Percentiles rank a stretch among this genome's conserved stretches.
phyloP scores from a whole-genome alignment of 1,284 basidiomycete genomes.

The Ceratobasidium theobromae region DNA sequence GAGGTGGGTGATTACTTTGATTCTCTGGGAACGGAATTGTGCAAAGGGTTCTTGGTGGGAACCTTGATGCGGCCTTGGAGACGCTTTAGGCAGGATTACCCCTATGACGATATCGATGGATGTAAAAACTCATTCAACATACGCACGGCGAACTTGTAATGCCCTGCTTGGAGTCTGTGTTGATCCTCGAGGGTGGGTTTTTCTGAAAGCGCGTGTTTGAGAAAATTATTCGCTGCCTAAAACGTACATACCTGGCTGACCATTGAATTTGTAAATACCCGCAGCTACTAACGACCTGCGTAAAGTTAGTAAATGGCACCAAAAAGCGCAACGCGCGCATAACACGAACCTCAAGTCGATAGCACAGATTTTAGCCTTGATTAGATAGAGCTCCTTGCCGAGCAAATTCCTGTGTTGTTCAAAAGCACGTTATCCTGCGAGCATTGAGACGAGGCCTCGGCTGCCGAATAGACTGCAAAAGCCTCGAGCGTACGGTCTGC shows the following conservation, averaged over 20 bases:
- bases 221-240: conserved; percentile 1
- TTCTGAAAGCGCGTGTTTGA: conserved; percentile 47
- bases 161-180: conserved; percentile 91
- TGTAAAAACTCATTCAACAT: conserved; percentile 37
- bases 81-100: conserved; percentile 83
- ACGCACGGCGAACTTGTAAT: conserved; percentile 88
- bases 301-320: not conserved
- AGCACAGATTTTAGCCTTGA: conserved; percentile 64
- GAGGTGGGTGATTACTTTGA: conserved; percentile 80
- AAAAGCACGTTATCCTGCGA: conserved; percentile 78
- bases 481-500: conserved; percentile 80
- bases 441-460: not conserved
- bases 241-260: conserved; percentile 57
- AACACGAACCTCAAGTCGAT: conserved; percentile 74
- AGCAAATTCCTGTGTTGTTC: conserved; percentile 74
- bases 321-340: conserved; percentile 34
- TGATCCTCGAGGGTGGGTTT: conserved; percentile 84
- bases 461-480: conserved; percentile 64
- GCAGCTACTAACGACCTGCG: conserved; percentile 82
- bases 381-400: conserved; percentile 25
- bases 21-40: conserved; percentile 71
- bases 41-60: conserved; percentile 80
- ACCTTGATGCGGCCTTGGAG: conserved; percentile 87
- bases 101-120: conserved; percentile 45
- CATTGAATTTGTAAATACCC: conserved; percentile 63